phyloP scores from a whole-genome alignment of 1,139 yeast genomes.

The Blastobotrys elegans region DNA sequence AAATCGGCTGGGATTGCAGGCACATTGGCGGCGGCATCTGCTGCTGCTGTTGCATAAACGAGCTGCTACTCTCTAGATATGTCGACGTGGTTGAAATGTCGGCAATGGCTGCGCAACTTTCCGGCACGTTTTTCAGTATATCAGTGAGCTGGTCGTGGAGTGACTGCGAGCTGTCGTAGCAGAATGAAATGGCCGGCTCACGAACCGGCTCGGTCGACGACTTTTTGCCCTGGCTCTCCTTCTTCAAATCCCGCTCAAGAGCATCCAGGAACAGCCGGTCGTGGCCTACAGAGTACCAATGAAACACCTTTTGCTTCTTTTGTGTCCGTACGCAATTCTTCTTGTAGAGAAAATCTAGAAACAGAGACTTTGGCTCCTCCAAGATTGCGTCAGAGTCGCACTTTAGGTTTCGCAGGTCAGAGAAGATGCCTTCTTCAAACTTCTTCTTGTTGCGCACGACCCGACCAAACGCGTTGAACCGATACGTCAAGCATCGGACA shows the following conservation, averaged over 20 bases:
- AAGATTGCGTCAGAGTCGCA: conserved; percentile 84
- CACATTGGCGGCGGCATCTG: conserved; percentile 5
- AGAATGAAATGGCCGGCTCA: conserved; percentile 41
- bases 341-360: conserved; percentile 76
- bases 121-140: conserved; percentile 29
- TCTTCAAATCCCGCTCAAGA: conserved; percentile 82
- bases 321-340: conserved; percentile 90
- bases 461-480: conserved; percentile 88
- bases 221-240: conserved; percentile 45
- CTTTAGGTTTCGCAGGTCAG: conserved; percentile 81
- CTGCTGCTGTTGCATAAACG: not conserved
- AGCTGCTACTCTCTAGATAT: not conserved
- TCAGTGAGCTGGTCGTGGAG: conserved; percentile 37
- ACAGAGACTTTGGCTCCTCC: conserved; percentile 83
- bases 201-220: conserved; percentile 38
- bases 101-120: conserved; percentile 32
- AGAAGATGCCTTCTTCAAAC: conserved; percentile 94
- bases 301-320: conserved; percentile 93
- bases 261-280: conserved; percentile 93
- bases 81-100: conserved; percentile 29
- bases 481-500: conserved; percentile 83
- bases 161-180: conserved; percentile 34
- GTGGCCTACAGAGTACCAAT: conserved; percentile 95
- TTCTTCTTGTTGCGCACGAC: conserved; percentile 80
- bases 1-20: conserved; percentile 3